Evolutionary conservation across 169 alveolate genomes (phyloP).

Genomic region (Amoebophrya sp.): DNA sequence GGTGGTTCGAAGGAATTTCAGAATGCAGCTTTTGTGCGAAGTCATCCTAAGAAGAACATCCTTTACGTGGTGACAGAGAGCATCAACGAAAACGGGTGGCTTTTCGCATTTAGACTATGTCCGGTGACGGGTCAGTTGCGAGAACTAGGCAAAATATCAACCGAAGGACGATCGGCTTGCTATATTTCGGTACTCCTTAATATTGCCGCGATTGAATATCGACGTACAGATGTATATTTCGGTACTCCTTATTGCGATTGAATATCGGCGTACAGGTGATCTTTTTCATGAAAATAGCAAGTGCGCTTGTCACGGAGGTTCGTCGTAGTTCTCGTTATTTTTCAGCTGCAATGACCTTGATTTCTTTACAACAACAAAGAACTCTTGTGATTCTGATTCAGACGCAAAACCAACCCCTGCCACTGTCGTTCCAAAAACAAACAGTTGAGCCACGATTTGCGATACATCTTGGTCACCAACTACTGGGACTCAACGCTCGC

Average conservation of each 20-base stretch:
- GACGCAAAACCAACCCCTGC: not conserved
- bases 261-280: no score
- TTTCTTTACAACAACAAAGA: no score
- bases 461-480: not conserved
- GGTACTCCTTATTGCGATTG: no score
- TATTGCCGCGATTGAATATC: not conserved
- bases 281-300: no score
- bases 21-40: not conserved
- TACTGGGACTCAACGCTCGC: not conserved
- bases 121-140: not conserved
- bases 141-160: not conserved
- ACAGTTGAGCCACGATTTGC: not conserved
- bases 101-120: not conserved
- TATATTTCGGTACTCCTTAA: not conserved
- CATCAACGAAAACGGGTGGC: constrained; percentile 12
- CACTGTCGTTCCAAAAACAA: no score
- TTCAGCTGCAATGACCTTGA: not conserved
- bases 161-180: not conserved
- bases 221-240: not conserved
- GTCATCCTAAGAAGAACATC: not conserved
- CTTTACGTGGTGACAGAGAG: not conserved
- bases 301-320: not conserved
- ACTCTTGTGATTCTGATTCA: no score
- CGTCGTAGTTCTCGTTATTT: not conserved
- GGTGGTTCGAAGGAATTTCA: not conserved